Evolutionary conservation across 2,329 filamentous ascomycete species (phyloP), one percentile per base, ranked within the genome.

Genomic region (Sarocladium brachiariae): DNA sequence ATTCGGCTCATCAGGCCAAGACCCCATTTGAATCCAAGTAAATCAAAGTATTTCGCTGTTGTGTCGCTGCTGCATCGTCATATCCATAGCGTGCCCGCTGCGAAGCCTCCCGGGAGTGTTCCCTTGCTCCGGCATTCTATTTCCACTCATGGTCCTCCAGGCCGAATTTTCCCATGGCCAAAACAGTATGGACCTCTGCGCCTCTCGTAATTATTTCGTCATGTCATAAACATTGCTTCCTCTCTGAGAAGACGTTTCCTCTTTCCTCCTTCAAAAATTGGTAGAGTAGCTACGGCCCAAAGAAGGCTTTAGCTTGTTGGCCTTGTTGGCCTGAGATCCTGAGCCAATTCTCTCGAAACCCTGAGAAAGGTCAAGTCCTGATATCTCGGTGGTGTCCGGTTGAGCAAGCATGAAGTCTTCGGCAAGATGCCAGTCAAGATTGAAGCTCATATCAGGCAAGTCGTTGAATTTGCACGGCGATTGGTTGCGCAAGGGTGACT

Each of bases 321-420:
- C 62, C 53, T 64, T 65, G 53, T 62, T 51, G 51, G 59, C 38
- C 54, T 69, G 63, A 25, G 62, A 61, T 55, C 62, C 71, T 41
- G 72, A 70, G 43, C 86, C 86, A 62, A 90, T 89, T 69, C 84
- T 86, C 62, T 85, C 80, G 59, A 89, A 90, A 9, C 85, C 85
- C 61, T 87, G 83, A 41, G 87, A 76, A 56, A 90, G 84, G 59
- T 90, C 86, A 48, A 89, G 75, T 1, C 77, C 80, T 13, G 77
- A 68, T 53, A 72, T 73, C 38, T 84, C 81, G 52, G 79, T 73
- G 2, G 71, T 70, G 31, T 81, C 76, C 0, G 72, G 57, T 13
- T 80, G 77, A 7, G 79, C 58, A 2, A 62, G 59, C 34, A 63
- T 62, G 57, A 72, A 74, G 4, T 77, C 73, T 31, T 61, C 58